Evolutionary conservation across 1,284 basidiomycete species (phyloP).

Genomic region (Apiotrichum siamense): DNA sequence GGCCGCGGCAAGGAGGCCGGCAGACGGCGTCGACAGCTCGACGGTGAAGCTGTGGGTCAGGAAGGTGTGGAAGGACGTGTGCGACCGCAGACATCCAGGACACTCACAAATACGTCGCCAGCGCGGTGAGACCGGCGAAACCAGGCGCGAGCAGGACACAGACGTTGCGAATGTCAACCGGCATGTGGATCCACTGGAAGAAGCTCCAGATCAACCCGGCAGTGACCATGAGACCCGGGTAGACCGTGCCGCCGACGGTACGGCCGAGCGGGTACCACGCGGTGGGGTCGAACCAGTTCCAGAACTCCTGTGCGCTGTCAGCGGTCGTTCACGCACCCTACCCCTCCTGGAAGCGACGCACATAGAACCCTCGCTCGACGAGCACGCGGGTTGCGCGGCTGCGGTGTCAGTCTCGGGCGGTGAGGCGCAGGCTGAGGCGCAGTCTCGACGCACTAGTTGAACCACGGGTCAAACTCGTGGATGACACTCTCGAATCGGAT

Average conservation of each 20-base stretch:
- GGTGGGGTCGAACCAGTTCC: slow-evolving; percentile 99
- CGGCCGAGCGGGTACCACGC: slow-evolving; percentile 98
- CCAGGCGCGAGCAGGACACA: slow-evolving; percentile 96
- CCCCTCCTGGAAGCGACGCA: slow-evolving; percentile 52
- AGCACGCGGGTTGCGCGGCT: slow-evolving; percentile 86
- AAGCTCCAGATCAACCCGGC: slow-evolving; percentile 93
- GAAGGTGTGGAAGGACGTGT: too few relatives aligned
- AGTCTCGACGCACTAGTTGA: slow-evolving; percentile 13
- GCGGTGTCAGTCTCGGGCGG: slow-evolving; percentile 3
- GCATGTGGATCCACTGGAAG: slow-evolving; percentile 80
- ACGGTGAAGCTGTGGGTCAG: slow-evolving; percentile 69
- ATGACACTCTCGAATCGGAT: slow-evolving; percentile 98
- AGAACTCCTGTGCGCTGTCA: slow-evolving; percentile 68
- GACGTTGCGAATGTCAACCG: slow-evolving; percentile 95
- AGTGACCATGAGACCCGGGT: slow-evolving; percentile 96
- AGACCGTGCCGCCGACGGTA: slow-evolving; percentile 96
- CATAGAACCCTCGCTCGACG: slow-evolving; percentile 89
- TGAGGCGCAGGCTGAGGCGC: neutral
- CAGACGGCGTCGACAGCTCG: slow-evolving; percentile 88
- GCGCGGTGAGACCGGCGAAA: slow-evolving; percentile 93
- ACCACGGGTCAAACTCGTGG: slow-evolving; percentile 69
- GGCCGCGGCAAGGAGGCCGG: slow-evolving; percentile 91
- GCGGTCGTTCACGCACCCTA: neutral
- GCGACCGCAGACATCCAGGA: neutral
- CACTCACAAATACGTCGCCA: slow-evolving; percentile 88